Base-by-base conservation (phyloP, 257 asterid species). In the Mitragyna speciosa region DNA sequence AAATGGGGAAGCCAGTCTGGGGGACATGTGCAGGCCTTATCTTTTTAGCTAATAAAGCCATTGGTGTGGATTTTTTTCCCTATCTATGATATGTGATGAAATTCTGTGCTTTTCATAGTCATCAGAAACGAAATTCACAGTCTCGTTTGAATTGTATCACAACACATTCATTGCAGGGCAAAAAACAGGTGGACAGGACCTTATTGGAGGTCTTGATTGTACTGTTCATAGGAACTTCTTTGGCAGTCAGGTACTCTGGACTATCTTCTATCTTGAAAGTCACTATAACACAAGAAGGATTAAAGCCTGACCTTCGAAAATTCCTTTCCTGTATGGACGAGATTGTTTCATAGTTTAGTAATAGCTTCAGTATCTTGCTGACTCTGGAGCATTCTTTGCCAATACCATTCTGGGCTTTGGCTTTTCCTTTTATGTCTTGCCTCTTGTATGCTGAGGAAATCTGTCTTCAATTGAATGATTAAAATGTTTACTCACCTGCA, bases 21-120 rank as follows among this genome's bases (percentile, higher is more conserved):
- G 99, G 99, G 75, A 96, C 99, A 28, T 96, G 99, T 80, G 99
- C 99, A 8, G 99, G 99, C 75, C 97, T 96, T 77, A 96, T 96
- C 63, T 96, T 96, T 82, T 78, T 96, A 89, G 98, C 99, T 22
- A 87, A 96, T 89, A 96, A 79, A 86, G 97, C 98, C 77, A 80
- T 76, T 69, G 99, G 99, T 96, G 68, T 61, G 86, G 80, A 65
- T 78, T 61, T 11, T 78, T 61, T 11, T 49, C 54, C 49, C 61
- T 67, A 47, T 66, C 36, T 20, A 7, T 68, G 20, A 78, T 79
- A 22, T 12, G 52, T 5, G 43, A 24, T 6, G 10, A 24, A 71
- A 59, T 31, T 19, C 45, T 64, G 24, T 3, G 65, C 54, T 61
- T 56, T 56, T 63, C 30, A 20, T 17, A 41, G 65, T 58, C 14